Base-by-base conservation (phyloP, 2,329 filamentous ascomycete species). In the Fusarium agapanthi region DNA sequence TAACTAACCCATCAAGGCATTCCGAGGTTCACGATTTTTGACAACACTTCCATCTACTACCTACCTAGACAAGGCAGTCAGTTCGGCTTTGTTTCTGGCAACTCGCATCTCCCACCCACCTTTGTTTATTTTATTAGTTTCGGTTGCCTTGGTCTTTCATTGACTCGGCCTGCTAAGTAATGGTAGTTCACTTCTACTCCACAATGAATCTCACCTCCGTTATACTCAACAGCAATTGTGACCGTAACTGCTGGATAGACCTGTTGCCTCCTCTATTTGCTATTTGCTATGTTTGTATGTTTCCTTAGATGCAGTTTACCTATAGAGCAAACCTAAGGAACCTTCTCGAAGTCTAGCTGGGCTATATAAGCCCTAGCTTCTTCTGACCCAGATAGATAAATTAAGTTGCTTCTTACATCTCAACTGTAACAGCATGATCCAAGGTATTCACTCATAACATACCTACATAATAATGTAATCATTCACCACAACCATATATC, bases 1-100 rank as follows among this genome's bases (percentile, higher is more conserved):
- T 5, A 66, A 51, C 64, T 66, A 66, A 65, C 64, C 64, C 60
- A 40, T 65, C 64, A 65, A 58, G 64, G 64, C 38, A 66, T 66
- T 38, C 60, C 64, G 64, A 64, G 34, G 34, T 41, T 24, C 38
- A 54, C 47, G 28, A 62, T 34, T 48, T 65, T 47, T n/a, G 35
- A n/a, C 48, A 28, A 30, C 54, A 35, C 54, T 22, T 26, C 56
- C 22, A 51, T 51, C 15, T 24, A 24, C 56, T 18, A 51, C 35
- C 15, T 24, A 24, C 28, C 40, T 48, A 44, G 14, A 28, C 10
- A 47, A 24, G 26, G 44, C 28, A 48, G 4, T 22, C 4, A 6
- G 28, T 48, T 16, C 22, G 45, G 45, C 45, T 40, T 45, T 41
- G 12, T 37, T 24, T 64, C 40, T 37, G 48, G 43, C 40, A 56